Percentiles rank a stretch among this genome's conserved stretches.
Evolutionary conservation across 2,329 filamentous ascomycete species (phyloP).

Genomic region (Coleophoma cylindrospora): DNA sequence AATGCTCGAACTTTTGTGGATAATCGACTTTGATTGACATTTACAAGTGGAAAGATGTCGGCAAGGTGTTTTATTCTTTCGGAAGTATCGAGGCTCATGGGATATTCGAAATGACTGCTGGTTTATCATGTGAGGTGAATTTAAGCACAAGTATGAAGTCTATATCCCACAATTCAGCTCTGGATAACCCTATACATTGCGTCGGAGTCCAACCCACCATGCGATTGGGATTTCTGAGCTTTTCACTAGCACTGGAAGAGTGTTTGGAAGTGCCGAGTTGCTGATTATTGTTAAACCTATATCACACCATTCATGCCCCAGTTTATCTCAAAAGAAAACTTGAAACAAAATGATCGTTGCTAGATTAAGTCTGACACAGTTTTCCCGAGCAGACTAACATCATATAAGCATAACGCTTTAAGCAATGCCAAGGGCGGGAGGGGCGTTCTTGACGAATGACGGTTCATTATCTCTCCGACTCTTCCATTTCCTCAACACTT

Average conservation of each 20-base stretch:
- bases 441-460: too few species aligned
- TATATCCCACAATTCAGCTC: too few species aligned
- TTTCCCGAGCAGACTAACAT: background rate
- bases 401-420: too few species aligned
- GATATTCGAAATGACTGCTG: background rate
- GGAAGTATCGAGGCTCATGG: background rate
- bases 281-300: background rate
- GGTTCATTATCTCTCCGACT: too few species aligned
- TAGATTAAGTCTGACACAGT: background rate
- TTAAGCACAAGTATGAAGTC: background rate
- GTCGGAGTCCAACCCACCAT: too few species aligned
- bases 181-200: too few species aligned
- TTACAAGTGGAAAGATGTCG: background rate
- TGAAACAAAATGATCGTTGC: constrained; percentile 4
- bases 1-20: constrained; percentile 20
- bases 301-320: constrained; percentile 1
- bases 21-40: constrained; percentile 25
- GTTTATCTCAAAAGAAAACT: constrained; percentile 4
- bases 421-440: too few species aligned
- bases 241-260: too few species aligned
- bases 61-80: background rate
- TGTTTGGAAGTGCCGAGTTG: too few species aligned
- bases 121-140: background rate
- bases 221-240: too few species aligned
- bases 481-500: too few species aligned